These are phyloP conservation scores for Pythium phragmitis DNA, from an alignment of 352 stramenopile species.

Conservation along the genomic window DNA sequence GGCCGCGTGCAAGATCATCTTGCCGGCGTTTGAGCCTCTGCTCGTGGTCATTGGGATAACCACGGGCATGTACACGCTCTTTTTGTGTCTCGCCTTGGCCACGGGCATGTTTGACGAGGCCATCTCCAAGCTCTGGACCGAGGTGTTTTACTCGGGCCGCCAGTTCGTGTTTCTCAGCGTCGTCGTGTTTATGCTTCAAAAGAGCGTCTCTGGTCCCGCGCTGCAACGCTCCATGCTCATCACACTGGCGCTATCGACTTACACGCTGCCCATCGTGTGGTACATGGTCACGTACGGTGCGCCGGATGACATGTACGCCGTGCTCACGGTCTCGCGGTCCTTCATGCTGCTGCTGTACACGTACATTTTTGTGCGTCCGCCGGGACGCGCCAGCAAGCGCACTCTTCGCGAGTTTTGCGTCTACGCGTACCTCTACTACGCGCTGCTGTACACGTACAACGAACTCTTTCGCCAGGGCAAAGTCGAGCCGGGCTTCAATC, in stretches of 20 bases:
- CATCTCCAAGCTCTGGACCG: slow-evolving; percentile 15
- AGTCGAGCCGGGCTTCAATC: slow-evolving; percentile 52
- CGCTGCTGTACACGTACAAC: slow-evolving; percentile 20
- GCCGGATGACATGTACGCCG: slow-evolving; percentile 34
- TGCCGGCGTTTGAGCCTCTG: slow-evolving; percentile 67
- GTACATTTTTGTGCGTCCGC: slow-evolving; percentile 25
- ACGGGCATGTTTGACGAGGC: slow-evolving; percentile 24
- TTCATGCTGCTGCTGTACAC: slow-evolving; percentile 19
- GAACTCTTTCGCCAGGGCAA: slow-evolving; percentile 22
- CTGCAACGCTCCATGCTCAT: slow-evolving; percentile 38
- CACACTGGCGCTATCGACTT: slow-evolving; percentile 35
- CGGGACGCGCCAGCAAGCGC: slow-evolving; percentile 14
- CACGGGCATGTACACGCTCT: slow-evolving; percentile 36
- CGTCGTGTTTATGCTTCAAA: slow-evolving; percentile 55
- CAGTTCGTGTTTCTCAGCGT: slow-evolving; percentile 52
- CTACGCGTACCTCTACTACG: slow-evolving; percentile 21
- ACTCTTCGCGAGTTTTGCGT: slow-evolving; percentile 6
- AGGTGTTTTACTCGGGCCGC: slow-evolving; percentile 50
- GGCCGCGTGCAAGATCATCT: slow-evolving; percentile 52
- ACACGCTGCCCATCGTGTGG: slow-evolving; percentile 35
- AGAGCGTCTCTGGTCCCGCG: slow-evolving; percentile 50
- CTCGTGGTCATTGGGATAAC: slow-evolving; percentile 44
- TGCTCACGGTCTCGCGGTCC: slow-evolving; percentile 8
- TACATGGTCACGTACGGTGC: slow-evolving; percentile 26
- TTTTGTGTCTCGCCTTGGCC: slow-evolving; percentile 31